These are phyloP conservation scores for Diaporthe sp. DNA, from an alignment of 2,329 filamentous ascomycete species.

Conservation along the genomic window DNA sequence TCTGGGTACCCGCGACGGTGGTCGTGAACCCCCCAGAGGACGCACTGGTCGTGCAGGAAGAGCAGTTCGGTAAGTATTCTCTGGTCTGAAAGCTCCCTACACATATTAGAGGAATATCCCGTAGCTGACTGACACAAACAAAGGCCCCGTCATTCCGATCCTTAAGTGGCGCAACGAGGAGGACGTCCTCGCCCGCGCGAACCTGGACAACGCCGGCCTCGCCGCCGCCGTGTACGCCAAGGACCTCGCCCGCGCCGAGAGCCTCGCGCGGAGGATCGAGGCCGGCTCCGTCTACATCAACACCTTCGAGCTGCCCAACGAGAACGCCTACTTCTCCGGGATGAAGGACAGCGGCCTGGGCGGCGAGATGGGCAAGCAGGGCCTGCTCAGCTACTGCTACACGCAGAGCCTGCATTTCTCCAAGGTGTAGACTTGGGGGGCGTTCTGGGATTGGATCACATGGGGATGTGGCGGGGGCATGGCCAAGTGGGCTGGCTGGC, in stretches of 20 bases:
- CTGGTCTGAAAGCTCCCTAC: background rate
- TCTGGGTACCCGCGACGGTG: constrained; percentile 71
- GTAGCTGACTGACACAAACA: background rate
- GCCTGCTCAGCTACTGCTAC: constrained; percentile 50
- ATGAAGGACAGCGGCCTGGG: constrained; percentile 53
- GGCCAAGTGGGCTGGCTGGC: background rate
- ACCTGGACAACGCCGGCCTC: constrained; percentile 65
- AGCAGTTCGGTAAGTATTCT: constrained; percentile 66
- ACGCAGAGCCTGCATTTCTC: constrained; percentile 51
- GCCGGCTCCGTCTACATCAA: constrained; percentile 74
- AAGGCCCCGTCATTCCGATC: constrained; percentile 73
- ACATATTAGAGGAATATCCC: background rate
- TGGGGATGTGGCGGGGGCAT: background rate
- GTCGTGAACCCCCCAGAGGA: constrained; percentile 69
- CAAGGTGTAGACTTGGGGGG: constrained; percentile 41
- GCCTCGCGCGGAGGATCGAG: constrained; percentile 67
- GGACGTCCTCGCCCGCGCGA: constrained; percentile 70
- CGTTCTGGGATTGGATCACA: no score
- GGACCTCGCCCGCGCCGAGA: constrained; percentile 63
- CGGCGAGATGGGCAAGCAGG: constrained; percentile 53
- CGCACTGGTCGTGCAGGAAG: constrained; percentile 68
- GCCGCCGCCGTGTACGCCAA: constrained; percentile 71
- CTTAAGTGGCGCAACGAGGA: constrained; percentile 72
- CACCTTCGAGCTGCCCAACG: constrained; percentile 49
- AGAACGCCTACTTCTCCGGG: constrained; percentile 49